Evolutionary conservation across 23 red algal genomes (phyloP), one percentile per base, ranked within the genome.

Genomic region (Agarophyton chilense): DNA sequence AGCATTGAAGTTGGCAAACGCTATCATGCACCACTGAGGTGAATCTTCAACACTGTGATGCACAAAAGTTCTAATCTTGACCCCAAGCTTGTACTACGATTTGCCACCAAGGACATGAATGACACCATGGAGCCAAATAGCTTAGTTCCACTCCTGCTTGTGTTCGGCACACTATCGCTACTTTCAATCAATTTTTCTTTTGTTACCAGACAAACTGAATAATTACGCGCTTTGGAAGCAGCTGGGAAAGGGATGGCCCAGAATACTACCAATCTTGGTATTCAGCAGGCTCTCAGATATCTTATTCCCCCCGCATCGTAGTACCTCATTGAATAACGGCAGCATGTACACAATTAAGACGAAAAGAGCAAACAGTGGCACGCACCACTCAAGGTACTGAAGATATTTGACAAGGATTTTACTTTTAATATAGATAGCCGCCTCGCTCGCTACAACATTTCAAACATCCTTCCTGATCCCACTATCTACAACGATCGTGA

Each of bases 1-100:
- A 76, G 12, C 35, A 89, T 60, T 38, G 67, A 70, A 16, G 36
- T 62, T 17, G 84, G 84, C 4, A 70, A 89, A 57, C 49, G 70
- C 29, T 77, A 89, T 51, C 65, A 77, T 46, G 72, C 53, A 21
- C 84, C 70, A 26, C 35, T 89, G n/a, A 67, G 84, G 44, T 32
- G 61, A 28, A 64, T 76, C 19, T 89, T 77, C 50, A 55, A 79
- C 39, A 57, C 34, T 54, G 47, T 52, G 16, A 2, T 52, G 17
- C 40, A 42, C 16, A n/a, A n/a, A n/a, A n/a, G n/a, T n/a, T n/a
- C n/a, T n/a, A n/a, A n/a, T n/a, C n/a, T n/a, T n/a, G n/a, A n/a
- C n/a, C n/a, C n/a, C n/a, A n/a, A n/a, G n/a, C n/a, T n/a, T n/a
- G n/a, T n/a, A n/a, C n/a, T n/a, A n/a, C n/a, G n/a, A n/a, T n/a